phyloP scores from a whole-genome alignment of 1,139 yeast species.

The Protomyces macrosporus region DNA sequence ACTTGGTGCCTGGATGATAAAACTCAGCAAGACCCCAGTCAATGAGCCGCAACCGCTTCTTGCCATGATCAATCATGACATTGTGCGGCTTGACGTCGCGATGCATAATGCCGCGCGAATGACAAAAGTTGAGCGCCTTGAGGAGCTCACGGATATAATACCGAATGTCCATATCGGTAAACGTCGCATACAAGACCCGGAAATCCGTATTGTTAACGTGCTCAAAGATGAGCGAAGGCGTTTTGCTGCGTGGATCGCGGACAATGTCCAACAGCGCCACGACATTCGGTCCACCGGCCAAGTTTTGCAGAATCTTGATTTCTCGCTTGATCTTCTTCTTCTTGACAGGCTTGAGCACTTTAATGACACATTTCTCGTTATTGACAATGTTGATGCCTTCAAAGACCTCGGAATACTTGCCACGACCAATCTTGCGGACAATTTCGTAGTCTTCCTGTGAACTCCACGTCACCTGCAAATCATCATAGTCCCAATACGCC shows the following conservation, averaged over 20 bases:
- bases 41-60: conserved; percentile 65
- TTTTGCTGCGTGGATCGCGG: conserved; percentile 81
- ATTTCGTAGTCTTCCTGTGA: conserved; percentile 78
- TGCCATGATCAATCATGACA: conserved; percentile 91
- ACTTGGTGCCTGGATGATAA: conserved; percentile 90
- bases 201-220: conserved; percentile 86
- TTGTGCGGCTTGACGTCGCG: conserved; percentile 98
- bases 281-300: conserved; percentile 81
- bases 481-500: conserved; percentile 91
- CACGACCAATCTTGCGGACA: conserved; percentile 87
- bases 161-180: conserved; percentile 74
- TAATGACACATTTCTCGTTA: conserved; percentile 58
- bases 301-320: conserved; percentile 82
- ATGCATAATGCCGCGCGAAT: conserved; percentile 97
- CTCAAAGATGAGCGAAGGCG: conserved; percentile 92
- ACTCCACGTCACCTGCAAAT: conserved; percentile 54
- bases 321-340: conserved; percentile 94
- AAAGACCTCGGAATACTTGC: conserved; percentile 95
- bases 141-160: conserved; percentile 84
- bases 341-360: conserved; percentile 94
- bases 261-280: conserved; percentile 78
- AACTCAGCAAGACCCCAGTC: conserved; percentile 99
- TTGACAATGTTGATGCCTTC: conserved; percentile 55
- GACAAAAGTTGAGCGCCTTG: conserved; percentile 86
- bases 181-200: conserved; percentile 84